Conservation (phyloP, 257 asterid genomes). For the Petunia secreta region DNA sequence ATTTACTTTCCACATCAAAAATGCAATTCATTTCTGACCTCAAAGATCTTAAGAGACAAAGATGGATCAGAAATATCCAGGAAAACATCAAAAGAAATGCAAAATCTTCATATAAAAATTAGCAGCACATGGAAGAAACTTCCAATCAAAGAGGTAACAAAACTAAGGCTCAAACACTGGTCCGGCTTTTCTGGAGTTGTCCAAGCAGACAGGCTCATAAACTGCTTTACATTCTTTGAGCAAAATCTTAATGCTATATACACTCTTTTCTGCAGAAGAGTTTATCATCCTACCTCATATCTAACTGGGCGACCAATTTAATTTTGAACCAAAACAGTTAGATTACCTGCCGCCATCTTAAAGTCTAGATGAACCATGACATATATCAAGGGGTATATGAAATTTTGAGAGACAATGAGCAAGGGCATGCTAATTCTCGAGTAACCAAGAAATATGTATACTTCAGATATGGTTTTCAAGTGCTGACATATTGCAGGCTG, state of each 20-base stretch:
- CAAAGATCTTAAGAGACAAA: background rate
- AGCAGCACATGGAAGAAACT: background rate
- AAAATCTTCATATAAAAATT: background rate
- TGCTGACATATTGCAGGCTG: no score
- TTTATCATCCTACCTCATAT: background rate
- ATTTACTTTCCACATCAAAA: background rate
- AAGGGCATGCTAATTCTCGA: background rate
- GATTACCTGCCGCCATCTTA: background rate
- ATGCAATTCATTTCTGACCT: background rate
- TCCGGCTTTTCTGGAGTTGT: background rate
- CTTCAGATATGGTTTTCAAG: no score
- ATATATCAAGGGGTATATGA: background rate
- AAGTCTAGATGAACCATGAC: background rate
- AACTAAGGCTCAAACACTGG: background rate
- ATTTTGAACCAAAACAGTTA: background rate
- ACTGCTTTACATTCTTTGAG: background rate
- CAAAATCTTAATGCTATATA: no score
- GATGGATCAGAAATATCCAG: constrained; percentile 9
- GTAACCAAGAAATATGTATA: no score
- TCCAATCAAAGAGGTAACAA: background rate
- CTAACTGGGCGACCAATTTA: background rate
- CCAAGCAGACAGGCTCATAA: background rate
- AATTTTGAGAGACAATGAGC: background rate
- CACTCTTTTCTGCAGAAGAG: background rate
- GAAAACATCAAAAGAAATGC: background rate